A percentile compares a stretch with the other conserved stretches of the same genome.
phyloP scores from a whole-genome alignment of 2,329 filamentous ascomycete species.

The Monosporascus sp. region DNA sequence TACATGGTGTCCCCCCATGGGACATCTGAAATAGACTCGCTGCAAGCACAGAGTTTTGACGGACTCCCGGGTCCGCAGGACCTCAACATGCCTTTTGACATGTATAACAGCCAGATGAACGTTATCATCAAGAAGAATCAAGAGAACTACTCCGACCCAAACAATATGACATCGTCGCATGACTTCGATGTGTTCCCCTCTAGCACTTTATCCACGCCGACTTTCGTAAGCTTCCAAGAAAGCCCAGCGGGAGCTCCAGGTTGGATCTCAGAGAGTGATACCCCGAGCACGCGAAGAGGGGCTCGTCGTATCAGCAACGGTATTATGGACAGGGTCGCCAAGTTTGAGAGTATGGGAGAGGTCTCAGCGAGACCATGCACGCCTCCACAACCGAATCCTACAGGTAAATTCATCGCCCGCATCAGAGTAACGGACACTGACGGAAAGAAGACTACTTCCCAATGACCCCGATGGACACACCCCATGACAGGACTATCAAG shows the following conservation, averaged over 20 bases:
- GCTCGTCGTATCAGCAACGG: constrained; percentile 53
- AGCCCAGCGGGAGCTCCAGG: constrained; percentile 35
- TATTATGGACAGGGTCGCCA: constrained; percentile 54
- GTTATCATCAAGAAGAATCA: constrained; percentile 43
- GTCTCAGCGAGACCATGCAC: constrained; percentile 51
- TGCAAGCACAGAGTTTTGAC: constrained; percentile 42
- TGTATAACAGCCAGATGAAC: constrained; percentile 37
- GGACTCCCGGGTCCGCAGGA: constrained; percentile 18
- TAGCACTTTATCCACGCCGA: constrained; percentile 43
- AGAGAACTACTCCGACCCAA: constrained; percentile 28
- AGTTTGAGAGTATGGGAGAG: constrained; percentile 51
- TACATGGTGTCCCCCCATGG: constrained; percentile 52
- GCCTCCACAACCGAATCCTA: constrained; percentile 54
- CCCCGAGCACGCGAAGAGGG: constrained; percentile 34
- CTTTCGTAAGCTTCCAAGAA: constrained; percentile 46
- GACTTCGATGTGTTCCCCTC: constrained; percentile 46
- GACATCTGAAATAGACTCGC: constrained; percentile 49
- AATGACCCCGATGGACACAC: constrained; percentile 62
- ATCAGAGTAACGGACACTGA: constrained; percentile 11
- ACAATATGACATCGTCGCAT: constrained; percentile 36
- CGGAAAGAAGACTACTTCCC: constrained; percentile 52
- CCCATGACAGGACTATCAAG: constrained; percentile 43
- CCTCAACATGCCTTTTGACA: constrained; percentile 41
- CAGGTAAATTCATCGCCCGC: constrained; percentile 41
- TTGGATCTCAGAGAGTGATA: constrained; percentile 48